Base-by-base conservation (phyloP, 2,329 filamentous ascomycete species). In the Chaetomium sp. region DNA sequence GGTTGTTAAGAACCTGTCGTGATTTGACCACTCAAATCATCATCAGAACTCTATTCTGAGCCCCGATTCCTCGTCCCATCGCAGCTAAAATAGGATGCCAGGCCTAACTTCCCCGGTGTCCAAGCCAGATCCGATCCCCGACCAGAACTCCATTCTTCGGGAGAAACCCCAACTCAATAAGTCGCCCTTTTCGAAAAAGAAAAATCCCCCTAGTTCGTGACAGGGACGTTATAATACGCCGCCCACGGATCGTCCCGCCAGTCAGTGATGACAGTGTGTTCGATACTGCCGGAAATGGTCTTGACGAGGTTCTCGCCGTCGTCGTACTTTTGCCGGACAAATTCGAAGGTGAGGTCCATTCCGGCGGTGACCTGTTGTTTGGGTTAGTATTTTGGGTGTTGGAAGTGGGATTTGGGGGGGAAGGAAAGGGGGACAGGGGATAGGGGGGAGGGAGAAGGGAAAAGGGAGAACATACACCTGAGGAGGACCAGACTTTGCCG, bases 401-500 rank as follows among this genome's bases (percentile, higher is more conserved):
- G 32, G 33, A 6, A 4, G 14, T 3, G 47, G 33, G 19, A 27
- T 38, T 38, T 38, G 8, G 12, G 12, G 37, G 37, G 37, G 12
- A 4, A 38, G 8, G 37, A 12, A 38, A 38, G 12, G 12, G 37
- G 12, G 12, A 4, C 37, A 38, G 10, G 19, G 12, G 8, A 42
- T 10, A 32, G 4, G n/a, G 36, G 35, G 8, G 45, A 12, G 49
- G 10, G 38, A 27, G n/a, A 11, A 14, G 19, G 40, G 40, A 11
- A 11, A 14, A 14, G 40, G 40, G 6, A 11, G 19, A 44, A 53
- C 59, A 54, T 59, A 72, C 70, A 50, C 86, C 85, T 0, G 81
- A 84, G 2, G 80, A 80, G 3, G 80, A 82, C 84, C 85, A 88
- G 6, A 87, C 71, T 56, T 86, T 84, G 4, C 80, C 84, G 68